Conservation (phyloP, 306 rosid species). For the Chamaecrista fasciculata region DNA sequence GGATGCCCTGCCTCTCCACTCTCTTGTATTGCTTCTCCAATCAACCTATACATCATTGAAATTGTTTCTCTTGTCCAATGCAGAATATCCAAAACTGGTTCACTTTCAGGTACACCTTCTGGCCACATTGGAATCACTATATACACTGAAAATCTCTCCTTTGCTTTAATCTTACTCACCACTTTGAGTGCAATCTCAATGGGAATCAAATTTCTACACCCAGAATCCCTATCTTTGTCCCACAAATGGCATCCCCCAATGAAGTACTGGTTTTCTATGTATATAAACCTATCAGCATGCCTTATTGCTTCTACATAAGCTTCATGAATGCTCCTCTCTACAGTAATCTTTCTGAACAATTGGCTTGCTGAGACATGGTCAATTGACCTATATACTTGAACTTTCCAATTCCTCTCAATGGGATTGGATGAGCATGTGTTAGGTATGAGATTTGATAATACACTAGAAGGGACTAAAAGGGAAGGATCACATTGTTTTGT, state of each 20-base stretch:
- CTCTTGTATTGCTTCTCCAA: conserved; percentile 79
- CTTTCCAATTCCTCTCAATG: conserved; percentile 63
- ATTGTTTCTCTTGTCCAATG: conserved; percentile 88
- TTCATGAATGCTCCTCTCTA: conserved; percentile 87
- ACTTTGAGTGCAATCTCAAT: conserved; percentile 88
- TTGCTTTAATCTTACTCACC: conserved; percentile 67
- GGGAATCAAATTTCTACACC: conserved; percentile 81
- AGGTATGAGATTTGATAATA: conserved; percentile 47
- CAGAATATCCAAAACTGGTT: conserved; percentile 76
- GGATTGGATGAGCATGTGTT: conserved; percentile 33
- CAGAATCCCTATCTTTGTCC: conserved; percentile 68
- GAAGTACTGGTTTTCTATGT: conserved; percentile 92
- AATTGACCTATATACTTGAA: conserved; percentile 84
- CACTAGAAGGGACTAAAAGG: conserved; percentile 52
- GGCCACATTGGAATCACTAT: conserved; percentile 99
- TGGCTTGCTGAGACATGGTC: conserved; percentile 74
- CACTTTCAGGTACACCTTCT: conserved; percentile 86
- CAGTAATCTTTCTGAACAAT: conserved; percentile 56
- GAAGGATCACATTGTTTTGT: conserved; percentile 71
- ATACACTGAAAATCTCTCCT: conserved; percentile 79
- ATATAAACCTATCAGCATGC: conserved; percentile 74
- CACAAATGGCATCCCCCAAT: conserved; percentile 88
- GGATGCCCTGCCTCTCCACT: conserved; percentile 65
- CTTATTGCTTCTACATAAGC: conserved; percentile 88
- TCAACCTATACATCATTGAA: conserved; percentile 80